Evolutionary conservation across 345 rosid genomes (phyloP), one percentile per base, ranked within the genome.

Genomic region (Gossypium herbaceum): DNA sequence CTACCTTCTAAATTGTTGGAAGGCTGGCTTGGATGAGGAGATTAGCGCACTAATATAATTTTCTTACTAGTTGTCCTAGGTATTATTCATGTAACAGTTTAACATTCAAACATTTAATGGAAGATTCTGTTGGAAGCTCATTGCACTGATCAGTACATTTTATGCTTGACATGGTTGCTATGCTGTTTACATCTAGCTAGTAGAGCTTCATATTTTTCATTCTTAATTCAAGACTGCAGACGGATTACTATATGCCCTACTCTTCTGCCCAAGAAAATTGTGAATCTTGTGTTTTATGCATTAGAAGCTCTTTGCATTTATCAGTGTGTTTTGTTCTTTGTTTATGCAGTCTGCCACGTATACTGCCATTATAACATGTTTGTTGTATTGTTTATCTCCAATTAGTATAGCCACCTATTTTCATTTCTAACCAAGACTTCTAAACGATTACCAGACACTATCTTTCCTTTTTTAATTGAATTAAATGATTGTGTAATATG

Each of bases 211-310:
- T 7, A 12, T 25, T 51, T 57, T 61, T 44, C 12, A 12, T 50
- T 13, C 52, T 39, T 43, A 44, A 60, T 50, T 41, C 22, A 11
- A n/a, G 50, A 61, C 34, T 17, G 17, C 48, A 12, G n/a, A 27
- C 9, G 15, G 59, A 34, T 61, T 47, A 45, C 68, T 16, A 2
- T 63, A 63, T 41, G 19, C 68, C 20, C 13, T 43, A 44, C 71
- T 19, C 25, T 68, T 72, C 13, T 15, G 3, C 73, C 20, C 88
- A 94, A 97, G 98, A 89, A 60, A 88, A 88, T 68, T 76, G 86
- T 43, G 85, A 91, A 68, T 90, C 94, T 13, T 91, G 89, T 64
- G 97, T 92, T 57, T 57, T 22, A 56, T 22, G 16, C 62, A 57
- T 22, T 12, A 9, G 62, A 11, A 57, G 62, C 34, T 22, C 62